Evolutionary conservation across 2,329 filamentous ascomycete genomes (phyloP), one percentile per base, ranked within the genome.

Genomic region (Ceratocystis huliohia): DNA sequence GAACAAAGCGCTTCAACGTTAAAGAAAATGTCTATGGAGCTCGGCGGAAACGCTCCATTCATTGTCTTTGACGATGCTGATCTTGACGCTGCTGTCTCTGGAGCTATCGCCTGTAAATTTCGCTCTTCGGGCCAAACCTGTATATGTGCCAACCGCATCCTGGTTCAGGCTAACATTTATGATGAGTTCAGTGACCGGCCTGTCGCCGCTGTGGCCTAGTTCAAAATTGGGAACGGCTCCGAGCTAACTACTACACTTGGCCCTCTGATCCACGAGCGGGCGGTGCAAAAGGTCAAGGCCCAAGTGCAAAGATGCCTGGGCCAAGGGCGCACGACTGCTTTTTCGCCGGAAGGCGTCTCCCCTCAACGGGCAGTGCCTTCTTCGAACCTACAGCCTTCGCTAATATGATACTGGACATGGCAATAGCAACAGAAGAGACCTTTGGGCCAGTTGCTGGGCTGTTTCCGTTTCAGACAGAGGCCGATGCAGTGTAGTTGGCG

Each of bases 1-100:
- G 88, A 89, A 78, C 92, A 96, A 76, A 87, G 88, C 10, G 84
- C 91, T 0, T 82, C 84, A 50, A 96, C 91, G 0, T 78, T 96
- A 71, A 97, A 97, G 82, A 83, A 85, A 70, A 74, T 86, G 50
- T 94, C 89, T 0, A 88, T 96, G 75, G 93, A 97, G 75, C 87
- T 97, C 1, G 93, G 93, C 65, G 94, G 93, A 61, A 97, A 97
- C 74, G 89, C 93, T 0, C 93, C 93, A 1, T 96, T 96, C 74
- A 96, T 97, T 70, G 91, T 97, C 44, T 97, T 97, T 73, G 91
- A 97, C 73, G 93, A 97, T 73, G 89, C 93, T 22, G 90, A 97
- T 73, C 78, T 97, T 22, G 92, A 96, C 68, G 78, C 80, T 3
- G 94, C 94, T 1, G 91, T 97, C 0, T 78, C 84, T 0, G 93